A percentile compares a stretch with the other conserved stretches of the same genome.
These are phyloP conservation scores for Lepidium aucheri DNA, from an alignment of 345 rosid genomes.

Conservation along the genomic window DNA sequence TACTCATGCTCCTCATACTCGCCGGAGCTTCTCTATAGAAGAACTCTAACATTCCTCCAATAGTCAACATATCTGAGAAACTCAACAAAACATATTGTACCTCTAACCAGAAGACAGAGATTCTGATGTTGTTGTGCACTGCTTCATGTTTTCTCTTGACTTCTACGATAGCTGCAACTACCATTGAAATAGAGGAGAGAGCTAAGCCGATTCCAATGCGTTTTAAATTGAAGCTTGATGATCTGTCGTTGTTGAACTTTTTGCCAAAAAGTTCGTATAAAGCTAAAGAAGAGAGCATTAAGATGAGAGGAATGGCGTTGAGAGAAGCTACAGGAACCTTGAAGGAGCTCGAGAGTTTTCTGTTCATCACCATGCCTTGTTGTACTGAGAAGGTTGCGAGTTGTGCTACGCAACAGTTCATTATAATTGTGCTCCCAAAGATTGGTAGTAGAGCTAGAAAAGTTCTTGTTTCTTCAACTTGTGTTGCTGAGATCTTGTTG, in stretches of 20 bases:
- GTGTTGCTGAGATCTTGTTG: constrained; percentile 16
- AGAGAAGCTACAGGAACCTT: constrained; percentile 48
- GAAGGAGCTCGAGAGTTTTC: constrained; percentile 24
- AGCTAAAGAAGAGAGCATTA: constrained; percentile 41
- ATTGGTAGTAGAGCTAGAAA: constrained; percentile 51
- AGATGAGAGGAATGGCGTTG: constrained; percentile 31
- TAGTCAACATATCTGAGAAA: constrained; percentile 46
- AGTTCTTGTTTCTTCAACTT: constrained; percentile 46
- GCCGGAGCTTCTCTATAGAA: constrained; percentile 49
- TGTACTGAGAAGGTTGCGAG: constrained; percentile 49
- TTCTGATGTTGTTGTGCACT: neutral
- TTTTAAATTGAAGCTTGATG: constrained; percentile 29
- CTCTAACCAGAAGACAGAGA: constrained; percentile 51
- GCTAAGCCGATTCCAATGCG: constrained; percentile 46
- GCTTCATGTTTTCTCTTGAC: constrained; percentile 30
- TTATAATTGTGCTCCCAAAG: constrained; percentile 51
- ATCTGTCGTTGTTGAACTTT: neutral
- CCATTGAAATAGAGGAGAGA: constrained; percentile 45
- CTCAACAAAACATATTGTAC: constrained; percentile 45
- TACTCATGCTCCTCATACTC: constrained; percentile 43
- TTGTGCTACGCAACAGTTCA: constrained; percentile 58
- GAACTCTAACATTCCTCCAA: constrained; percentile 62
- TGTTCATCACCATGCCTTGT: constrained; percentile 50
- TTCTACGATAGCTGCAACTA: constrained; percentile 41
- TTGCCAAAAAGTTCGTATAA: constrained; percentile 25